Evolutionary conservation across 2,329 filamentous ascomycete genomes (phyloP), one percentile per base, ranked within the genome.

Genomic region (Apiospora rasikravindrae): DNA sequence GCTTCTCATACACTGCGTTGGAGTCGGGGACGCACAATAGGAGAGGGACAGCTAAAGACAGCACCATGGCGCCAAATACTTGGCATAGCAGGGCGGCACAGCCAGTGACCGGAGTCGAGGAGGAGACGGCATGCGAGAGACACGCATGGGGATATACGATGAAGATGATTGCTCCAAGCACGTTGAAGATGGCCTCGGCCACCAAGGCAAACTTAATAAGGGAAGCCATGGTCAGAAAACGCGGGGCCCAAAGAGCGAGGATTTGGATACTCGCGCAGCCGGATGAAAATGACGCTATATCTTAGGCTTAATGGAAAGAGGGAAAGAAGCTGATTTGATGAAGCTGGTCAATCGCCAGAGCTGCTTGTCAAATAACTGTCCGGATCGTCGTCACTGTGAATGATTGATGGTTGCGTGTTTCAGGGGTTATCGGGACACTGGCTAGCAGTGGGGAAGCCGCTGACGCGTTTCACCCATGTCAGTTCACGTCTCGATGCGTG

Each of bases 11-110:
- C 24, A 73, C 72, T 10, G 45, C 45, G 14, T 69, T 53, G 13
- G 73, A 74, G 33, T 76, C 49, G 11, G 74, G 73, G 44, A 76
- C 72, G 40, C 74, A 75, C 37, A 72, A 69, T 45, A 76, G 26
- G 22, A 76, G 49, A 16, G 76, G 76, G 29, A 77, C 42, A 4
- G 75, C 74, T 51, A 77, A 71, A 1, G 75, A 73, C 7, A 77
- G 72, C 19, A 77, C 74, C 2, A 77, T 71, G 47, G 66, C 73
- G n/a, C 74, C 76, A 67, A 75, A 77, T n/a, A 75, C 64, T 69
- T 76, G 75, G 72, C 73, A 76, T 2, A 77, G 68, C 5, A 76
- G 49, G 4, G 75, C 71, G 19, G 76, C 70, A 44, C 73, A 75
- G 37, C 72, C 67, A 26, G 76, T 73, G 16, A 76, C 71, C n/a